Evolutionary conservation across 441 rosid species (phyloP).

Genomic region (Omphalea diandra): DNA sequence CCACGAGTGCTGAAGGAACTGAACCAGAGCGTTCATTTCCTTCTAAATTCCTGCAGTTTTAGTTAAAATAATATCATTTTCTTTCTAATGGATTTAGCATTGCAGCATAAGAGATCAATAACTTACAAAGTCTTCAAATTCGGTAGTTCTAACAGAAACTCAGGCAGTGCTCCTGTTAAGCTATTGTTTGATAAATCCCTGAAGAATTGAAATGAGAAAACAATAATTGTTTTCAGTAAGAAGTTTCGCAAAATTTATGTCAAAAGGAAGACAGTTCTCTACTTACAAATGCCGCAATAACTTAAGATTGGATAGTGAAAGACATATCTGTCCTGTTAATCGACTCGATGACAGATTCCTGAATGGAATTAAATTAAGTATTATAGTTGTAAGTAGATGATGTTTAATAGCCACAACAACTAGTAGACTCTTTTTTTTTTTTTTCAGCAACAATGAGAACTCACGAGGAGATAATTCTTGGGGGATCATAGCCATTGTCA

Average conservation of each 20-base stretch:
- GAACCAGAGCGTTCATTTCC: constrained; percentile 54
- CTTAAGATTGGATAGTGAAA: constrained; percentile 40
- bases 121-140: constrained; percentile 48
- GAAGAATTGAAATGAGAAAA: constrained; percentile 4
- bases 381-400: not conserved
- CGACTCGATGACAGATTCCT: constrained; percentile 57
- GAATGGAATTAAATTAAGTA: constrained; percentile 13
- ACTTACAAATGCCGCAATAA: constrained; percentile 49
- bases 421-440: no score
- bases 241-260: not conserved
- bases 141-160: constrained; percentile 40
- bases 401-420: no score
- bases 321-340: constrained; percentile 45
- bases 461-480: constrained; percentile 52
- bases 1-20: constrained; percentile 42
- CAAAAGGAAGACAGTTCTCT: constrained; percentile 1
- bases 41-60: constrained; percentile 41
- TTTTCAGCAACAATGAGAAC: constrained; percentile 24
- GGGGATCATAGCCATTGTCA: constrained; percentile 30
- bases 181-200: constrained; percentile 64
- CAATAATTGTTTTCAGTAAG: not conserved
- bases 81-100: not conserved
- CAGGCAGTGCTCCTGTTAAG: constrained; percentile 48
- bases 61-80: not conserved
- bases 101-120: constrained; percentile 2